Percentiles rank a stretch among this genome's conserved stretches.
These are phyloP conservation scores for Moniliophthora roreri DNA, from an alignment of 1,284 basidiomycete species.

Conservation along the genomic window DNA sequence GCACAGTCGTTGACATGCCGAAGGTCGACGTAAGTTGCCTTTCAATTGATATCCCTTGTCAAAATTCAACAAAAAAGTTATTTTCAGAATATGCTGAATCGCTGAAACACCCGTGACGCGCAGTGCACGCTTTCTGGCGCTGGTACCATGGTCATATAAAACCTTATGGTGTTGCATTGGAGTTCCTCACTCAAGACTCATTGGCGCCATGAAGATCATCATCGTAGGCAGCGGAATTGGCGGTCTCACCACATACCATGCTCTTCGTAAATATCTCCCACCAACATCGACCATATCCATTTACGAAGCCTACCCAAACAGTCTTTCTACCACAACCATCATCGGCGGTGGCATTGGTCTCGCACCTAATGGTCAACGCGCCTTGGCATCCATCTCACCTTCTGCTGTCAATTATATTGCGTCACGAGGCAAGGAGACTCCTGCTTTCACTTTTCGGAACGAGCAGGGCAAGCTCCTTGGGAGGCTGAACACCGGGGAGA, in stretches of 20 bases:
- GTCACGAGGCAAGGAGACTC: conserved; percentile 24
- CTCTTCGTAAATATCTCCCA: conserved; percentile 33
- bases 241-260: conserved; percentile 34
- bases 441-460: conserved; percentile 31
- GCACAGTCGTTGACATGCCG: too few relatives aligned
- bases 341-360: conserved; percentile 39
- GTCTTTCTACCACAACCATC: conserved; percentile 21
- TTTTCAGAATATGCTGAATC: too few relatives aligned
- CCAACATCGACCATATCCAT: conserved; percentile 25
- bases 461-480: conserved; percentile 30
- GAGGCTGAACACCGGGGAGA: conserved; percentile 22
- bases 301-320: conserved; percentile 30
- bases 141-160: too few relatives aligned
- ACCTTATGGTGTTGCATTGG: too few relatives aligned
- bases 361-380: conserved; percentile 39
- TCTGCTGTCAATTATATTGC: conserved; percentile 30
- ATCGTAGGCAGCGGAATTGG: conserved; percentile 39
- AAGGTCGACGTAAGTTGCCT: too few relatives aligned
- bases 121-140: too few relatives aligned
- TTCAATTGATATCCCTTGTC: too few relatives aligned
- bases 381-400: conserved; percentile 29
- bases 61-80: too few relatives aligned
- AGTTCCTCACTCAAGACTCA: not conserved
- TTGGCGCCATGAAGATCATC: conserved; percentile 31
- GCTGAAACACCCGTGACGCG: too few relatives aligned